These are phyloP conservation scores for Gymnopus androsaceus DNA, from an alignment of 1,284 basidiomycete species.

Conservation along the genomic window DNA sequence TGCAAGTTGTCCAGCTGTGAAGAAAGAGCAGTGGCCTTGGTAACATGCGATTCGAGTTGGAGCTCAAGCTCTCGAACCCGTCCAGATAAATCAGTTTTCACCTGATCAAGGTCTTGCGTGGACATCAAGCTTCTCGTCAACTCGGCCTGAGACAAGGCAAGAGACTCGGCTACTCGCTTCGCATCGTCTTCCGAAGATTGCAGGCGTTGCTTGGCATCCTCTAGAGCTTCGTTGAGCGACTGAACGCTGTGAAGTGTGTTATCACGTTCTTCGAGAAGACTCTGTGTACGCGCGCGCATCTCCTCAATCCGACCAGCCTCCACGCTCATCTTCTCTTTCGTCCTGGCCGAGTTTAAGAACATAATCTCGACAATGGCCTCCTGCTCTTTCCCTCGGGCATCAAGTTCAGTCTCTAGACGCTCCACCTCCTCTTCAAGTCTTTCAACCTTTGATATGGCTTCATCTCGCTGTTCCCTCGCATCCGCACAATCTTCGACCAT, in stretches of 20 bases:
- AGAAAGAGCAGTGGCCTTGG: constrained; percentile 13
- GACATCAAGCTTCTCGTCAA: constrained; percentile 9
- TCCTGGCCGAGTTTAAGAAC: constrained; percentile 26
- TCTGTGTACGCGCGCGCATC: not conserved
- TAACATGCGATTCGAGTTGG: constrained; percentile 17
- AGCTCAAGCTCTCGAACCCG: constrained; percentile 12
- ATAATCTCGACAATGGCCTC: constrained; percentile 38
- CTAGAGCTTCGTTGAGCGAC: not conserved
- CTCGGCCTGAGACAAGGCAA: constrained; percentile 31
- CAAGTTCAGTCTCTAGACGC: constrained; percentile 36
- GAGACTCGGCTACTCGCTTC: constrained; percentile 31
- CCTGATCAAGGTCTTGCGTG: constrained; percentile 14
- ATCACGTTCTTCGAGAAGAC: constrained; percentile 3
- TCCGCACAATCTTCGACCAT: constrained; percentile 81
- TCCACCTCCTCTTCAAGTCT: constrained; percentile 53
- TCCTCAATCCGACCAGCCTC: constrained; percentile 15
- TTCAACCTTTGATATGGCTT: constrained; percentile 56
- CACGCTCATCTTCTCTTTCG: constrained; percentile 20
- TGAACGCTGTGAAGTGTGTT: not conserved
- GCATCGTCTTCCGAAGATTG: constrained; percentile 20
- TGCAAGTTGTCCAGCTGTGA: constrained; percentile 24
- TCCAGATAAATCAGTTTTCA: constrained; percentile 7
- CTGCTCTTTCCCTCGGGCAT: constrained; percentile 34
- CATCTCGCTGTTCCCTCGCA: constrained; percentile 68
- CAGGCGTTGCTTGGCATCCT: constrained; percentile 8